Percentiles rank a stretch among this genome's conserved stretches.
phyloP scores from a whole-genome alignment of 1,284 basidiomycete species.

The Cutaneotrichosporon sp. region DNA sequence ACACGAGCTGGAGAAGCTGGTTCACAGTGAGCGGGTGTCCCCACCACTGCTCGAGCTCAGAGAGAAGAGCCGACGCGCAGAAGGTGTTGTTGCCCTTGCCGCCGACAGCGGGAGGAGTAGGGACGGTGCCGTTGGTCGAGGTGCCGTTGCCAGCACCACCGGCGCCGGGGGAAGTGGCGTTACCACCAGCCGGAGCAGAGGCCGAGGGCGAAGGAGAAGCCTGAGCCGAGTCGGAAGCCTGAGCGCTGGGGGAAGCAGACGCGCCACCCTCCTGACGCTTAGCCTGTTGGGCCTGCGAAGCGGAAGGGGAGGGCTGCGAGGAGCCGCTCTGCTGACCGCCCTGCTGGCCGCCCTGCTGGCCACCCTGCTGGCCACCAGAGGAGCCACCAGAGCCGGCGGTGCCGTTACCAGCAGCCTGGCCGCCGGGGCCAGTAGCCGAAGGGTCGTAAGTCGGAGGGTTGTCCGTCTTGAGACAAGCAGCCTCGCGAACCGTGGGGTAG shows the following conservation, averaged over 20 bases:
- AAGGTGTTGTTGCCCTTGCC: constrained; percentile 20
- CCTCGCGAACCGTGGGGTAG: constrained; percentile 43
- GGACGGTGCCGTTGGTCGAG: constrained; percentile 1
- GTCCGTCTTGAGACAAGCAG: constrained; percentile 40
- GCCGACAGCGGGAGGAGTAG: too few relatives aligned
- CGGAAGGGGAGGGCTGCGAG: too few relatives aligned
- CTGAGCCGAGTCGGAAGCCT: too few relatives aligned
- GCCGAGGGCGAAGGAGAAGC: too few relatives aligned
- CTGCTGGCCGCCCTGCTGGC: too few relatives aligned
- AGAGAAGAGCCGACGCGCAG: constrained; percentile 39
- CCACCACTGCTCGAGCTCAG: constrained; percentile 33
- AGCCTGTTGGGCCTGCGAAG: too few relatives aligned
- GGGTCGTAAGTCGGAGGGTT: neutral
- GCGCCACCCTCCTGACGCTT: too few relatives aligned
- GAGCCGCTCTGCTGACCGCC: too few relatives aligned
- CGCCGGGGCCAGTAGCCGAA: constrained; percentile 22
- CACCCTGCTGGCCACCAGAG: too few relatives aligned
- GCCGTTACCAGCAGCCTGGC: neutral
- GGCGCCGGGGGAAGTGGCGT: neutral
- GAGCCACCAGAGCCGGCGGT: too few relatives aligned
- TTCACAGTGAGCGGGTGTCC: constrained; percentile 23
- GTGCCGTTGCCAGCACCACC: constrained; percentile 1
- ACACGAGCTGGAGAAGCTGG: constrained; percentile 1
- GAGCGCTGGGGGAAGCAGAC: too few relatives aligned
- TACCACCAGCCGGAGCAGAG: too few relatives aligned